Evolutionary conservation across 495 filamentous ascomycete genomes (phyloP), one percentile per base, ranked within the genome.

Genomic region (Polyplosphaeria fusca): DNA sequence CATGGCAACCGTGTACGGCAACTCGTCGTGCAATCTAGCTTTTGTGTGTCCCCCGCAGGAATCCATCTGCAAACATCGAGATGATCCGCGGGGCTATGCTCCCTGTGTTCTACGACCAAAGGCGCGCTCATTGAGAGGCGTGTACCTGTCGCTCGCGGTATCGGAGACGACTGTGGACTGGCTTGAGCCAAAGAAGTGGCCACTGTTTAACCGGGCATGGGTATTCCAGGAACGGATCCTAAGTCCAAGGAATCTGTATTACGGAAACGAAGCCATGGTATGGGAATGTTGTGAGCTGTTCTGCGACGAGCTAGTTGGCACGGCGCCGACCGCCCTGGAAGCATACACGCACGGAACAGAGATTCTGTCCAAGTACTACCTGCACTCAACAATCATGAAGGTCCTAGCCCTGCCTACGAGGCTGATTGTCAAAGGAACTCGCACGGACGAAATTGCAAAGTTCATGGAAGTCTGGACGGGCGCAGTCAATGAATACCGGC

Each of bases 1-100:
- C 24, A 78, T 78, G 74, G 63, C 60, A 14, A 47, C 55, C 3
- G 61, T 78, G 20, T 79, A 78, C 55, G 54, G 56, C 20, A 59
- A 73, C 28, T 69, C 74, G 0, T 45, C 68, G 28, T 42, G 75
- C 44, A 71, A 47, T 14, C 61, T 74, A 19, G 62, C 70, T 3
- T 69, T 24, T 26, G 23, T 28, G 4, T 23, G 11, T 23, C 19
- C 44, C 7, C 44, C 44, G 22, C 18, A 47, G 13, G 44, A 23
- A 5, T 9, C 4, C 26, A 9, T 47, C 44, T 11, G 4, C 22
- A 23, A 20, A 18, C 11, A 4, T 23, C 18, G 44, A 12, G 22
- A 12, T 9, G 19, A 23, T 47, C 44, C 44, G 11, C 68, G 45
- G 27, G 32, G 32, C 40, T 51, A 5, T n/a, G 16, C 19, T 7